Evolutionary conservation across 2,329 filamentous ascomycete genomes (phyloP), one percentile per base, ranked within the genome.

Genomic region (Calonectria pseudoturangicola): DNA sequence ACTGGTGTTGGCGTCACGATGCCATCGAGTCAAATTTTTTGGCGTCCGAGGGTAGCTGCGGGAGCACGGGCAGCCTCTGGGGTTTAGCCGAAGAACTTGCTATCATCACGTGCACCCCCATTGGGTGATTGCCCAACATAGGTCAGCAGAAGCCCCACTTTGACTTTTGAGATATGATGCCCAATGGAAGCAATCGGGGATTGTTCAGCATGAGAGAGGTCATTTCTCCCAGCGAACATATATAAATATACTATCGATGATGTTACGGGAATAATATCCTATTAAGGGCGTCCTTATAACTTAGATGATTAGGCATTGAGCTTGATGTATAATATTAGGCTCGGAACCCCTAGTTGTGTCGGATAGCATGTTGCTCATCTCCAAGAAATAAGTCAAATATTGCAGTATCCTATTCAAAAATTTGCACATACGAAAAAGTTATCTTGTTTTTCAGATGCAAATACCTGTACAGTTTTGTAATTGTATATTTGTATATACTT

Each of bases 21-120:
- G 69, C 75, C 72, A 73, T 75, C 71, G 73, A 74, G 74, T 77
- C 74, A 77, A 79, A 78, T 77, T 80, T 80, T 80, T 80, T 80
- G 77, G 73, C 58, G 62, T 47, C 71, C 63, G 48, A 70, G 66
- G 48, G 65, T 47, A 41, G 68, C 71, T 43, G 51, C 43, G 64
- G 54, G 54, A 60, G 36, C 54, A 41, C 21, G 33, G 54, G 54
- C 30, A 60, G 33, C 21, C 54, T 60, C 39, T 60, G 54, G 36
- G 48, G 76, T 80, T 80, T 78, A 80, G 63, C 78, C 77, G 78
- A 77, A 68, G 73, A 70, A 77, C 27, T 43, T 16, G 30, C 54
- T 66, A 70, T 71, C 63, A 39, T 80, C 78, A 80, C 78, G 78
- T 80, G 78, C 60, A 0, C 10, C 36, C 45, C 33, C 8, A 33